Conservation (phyloP, 306 rosid species). For the Ceratonia siliqua region DNA sequence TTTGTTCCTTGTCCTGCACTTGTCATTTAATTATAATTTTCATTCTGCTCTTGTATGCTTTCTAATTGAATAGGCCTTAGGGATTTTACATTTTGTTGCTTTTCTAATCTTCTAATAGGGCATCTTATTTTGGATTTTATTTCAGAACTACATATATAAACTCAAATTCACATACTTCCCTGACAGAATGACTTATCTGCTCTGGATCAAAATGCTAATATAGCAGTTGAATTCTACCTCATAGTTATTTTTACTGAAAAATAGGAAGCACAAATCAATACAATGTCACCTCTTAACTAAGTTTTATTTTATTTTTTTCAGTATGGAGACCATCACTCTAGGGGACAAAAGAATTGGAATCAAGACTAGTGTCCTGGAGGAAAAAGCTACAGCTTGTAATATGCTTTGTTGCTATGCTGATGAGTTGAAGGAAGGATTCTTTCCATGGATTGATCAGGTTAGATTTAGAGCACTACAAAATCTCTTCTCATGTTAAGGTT, state of each 20-base stretch:
- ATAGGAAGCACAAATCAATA: conserved; percentile 1
- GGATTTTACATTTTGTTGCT: not conserved
- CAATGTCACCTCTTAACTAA: conserved; percentile 1
- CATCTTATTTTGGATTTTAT: not conserved
- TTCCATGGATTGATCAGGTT: conserved; percentile 99
- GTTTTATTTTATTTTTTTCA: conserved; percentile 41
- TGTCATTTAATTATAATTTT: not conserved
- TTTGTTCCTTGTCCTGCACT: not conserved
- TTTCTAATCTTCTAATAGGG: not conserved
- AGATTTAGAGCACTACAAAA: no score
- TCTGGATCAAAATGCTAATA: not conserved
- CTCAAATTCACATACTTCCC: not conserved
- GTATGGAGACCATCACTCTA: conserved; percentile 97
- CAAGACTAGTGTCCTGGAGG: conserved; percentile 97
- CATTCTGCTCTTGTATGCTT: not conserved
- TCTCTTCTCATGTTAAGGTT: not conserved
- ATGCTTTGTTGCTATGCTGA: conserved; percentile 99
- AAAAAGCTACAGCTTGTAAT: conserved; percentile 99
- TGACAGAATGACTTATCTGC: not conserved
- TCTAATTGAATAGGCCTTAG: not conserved
- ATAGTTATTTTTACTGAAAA: conserved; percentile 14
- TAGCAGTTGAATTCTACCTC: not conserved
- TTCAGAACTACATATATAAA: not conserved
- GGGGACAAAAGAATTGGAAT: conserved; percentile 98
- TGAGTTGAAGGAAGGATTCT: conserved; percentile 97